A percentile compares a stretch with the other conserved stretches of the same genome.
Evolutionary conservation across 371 early-diverging fungal species (phyloP).

Genomic region (Amoeboaphelidium protococcarum): DNA sequence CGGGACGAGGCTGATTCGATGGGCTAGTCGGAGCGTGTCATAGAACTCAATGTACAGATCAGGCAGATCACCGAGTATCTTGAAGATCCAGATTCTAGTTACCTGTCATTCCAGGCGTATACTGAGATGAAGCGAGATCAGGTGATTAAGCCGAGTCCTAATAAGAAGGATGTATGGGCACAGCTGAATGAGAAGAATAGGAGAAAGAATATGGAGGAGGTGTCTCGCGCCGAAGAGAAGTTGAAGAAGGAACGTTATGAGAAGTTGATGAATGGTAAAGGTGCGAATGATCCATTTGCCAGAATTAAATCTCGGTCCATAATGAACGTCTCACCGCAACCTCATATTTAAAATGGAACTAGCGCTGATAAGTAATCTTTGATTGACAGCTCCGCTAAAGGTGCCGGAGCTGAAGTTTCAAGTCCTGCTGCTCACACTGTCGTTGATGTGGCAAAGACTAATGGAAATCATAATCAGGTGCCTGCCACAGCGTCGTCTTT

Average conservation of each 20-base stretch:
- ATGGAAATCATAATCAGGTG: too few relatives aligned
- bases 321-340: too few relatives aligned
- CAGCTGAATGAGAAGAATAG: constrained; percentile 20
- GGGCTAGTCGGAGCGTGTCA: constrained; percentile 6
- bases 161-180: constrained; percentile 20
- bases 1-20: constrained; percentile 8
- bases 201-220: constrained; percentile 13
- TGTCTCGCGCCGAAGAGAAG: constrained; percentile 12
- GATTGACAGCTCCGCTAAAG: too few relatives aligned
- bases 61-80: constrained; percentile 4
- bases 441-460: too few relatives aligned
- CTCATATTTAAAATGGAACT: too few relatives aligned
- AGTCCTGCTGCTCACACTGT: too few relatives aligned
- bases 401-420: too few relatives aligned
- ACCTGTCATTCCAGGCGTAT: constrained; percentile 7
- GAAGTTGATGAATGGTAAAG: constrained; percentile 1
- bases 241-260: constrained; percentile 7
- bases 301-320: constrained; percentile 9
- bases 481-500: too few relatives aligned
- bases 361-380: too few relatives aligned
- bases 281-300: constrained; percentile 11
- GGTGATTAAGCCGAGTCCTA: too few relatives aligned
- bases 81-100: constrained; percentile 7
- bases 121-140: constrained; percentile 5
- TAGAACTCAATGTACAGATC: constrained; percentile 6